Evolutionary conservation across 192 early-diverging fungal species (phyloP), one percentile per base, ranked within the genome.

Genomic region (Podila verticillata): DNA sequence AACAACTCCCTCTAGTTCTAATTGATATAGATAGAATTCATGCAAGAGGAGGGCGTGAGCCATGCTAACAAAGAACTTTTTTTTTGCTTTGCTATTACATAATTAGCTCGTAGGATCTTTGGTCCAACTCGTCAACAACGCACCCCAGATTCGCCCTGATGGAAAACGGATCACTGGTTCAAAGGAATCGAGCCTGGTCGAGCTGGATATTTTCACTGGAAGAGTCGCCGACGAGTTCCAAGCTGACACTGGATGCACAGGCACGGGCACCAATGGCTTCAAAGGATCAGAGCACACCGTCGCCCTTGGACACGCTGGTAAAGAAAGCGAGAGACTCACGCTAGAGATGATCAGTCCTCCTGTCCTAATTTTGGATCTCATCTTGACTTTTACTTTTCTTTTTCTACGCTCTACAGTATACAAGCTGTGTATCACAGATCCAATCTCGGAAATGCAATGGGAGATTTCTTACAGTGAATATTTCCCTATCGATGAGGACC

Each of bases 391-490:
- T 48, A 22, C 8, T 35, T 12, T 22, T 26, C 24, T 51, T 56
- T 12, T 19, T 2, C 8, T n/a, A n/a, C n/a, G n/a, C n/a, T n/a
- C n/a, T n/a, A 51, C 68, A 80, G 77, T 72, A 48, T 80, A 80
- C 49, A 54, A 60, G 12, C 57, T 80, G 8, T 57, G 54, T 3
- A 72, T 80, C 28, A 20, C 22, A 13, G 77, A 80, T 61, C 77
- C 68, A 17, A 39, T 47, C 4, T 80, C 77, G 5, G 61, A 61
- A 7, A 65, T 72, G 70, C 59, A 72, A 30, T 80, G 77, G 77
- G 77, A 80, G 10, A 68, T 80, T 17, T 67, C 77, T 0, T 80
- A 80, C 48, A 80, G 77, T 22, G 77, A 80, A 17, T 68, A 63
- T 48, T 72, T 72, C 48, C 77, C 77, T 6, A 22, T 64, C 7